These are phyloP conservation scores for Naganishia sp. DNA, from an alignment of 1,284 basidiomycete species.

Conservation along the genomic window DNA sequence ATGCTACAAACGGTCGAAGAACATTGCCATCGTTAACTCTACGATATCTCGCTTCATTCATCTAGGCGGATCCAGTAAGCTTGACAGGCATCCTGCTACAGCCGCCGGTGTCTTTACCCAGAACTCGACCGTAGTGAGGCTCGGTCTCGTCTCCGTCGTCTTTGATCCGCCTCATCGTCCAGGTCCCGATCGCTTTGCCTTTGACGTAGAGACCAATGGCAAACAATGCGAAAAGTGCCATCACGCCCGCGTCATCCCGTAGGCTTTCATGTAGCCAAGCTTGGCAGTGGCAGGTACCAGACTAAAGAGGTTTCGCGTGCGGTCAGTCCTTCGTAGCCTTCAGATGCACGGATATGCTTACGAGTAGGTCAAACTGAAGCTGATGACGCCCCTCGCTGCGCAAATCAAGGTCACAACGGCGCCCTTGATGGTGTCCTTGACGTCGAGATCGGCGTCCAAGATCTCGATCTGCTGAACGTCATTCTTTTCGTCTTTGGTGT, in stretches of 20 bases:
- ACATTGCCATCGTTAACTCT: too few relatives aligned
- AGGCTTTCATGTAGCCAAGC: slow-evolving; percentile 25
- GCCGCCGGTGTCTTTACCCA: too few relatives aligned
- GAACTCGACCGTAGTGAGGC: slow-evolving; percentile 18
- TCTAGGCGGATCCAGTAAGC: too few relatives aligned
- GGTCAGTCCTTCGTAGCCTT: neutral
- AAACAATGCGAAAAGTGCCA: slow-evolving; percentile 18
- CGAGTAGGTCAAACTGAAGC: slow-evolving; percentile 20
- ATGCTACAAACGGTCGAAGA: too few relatives aligned
- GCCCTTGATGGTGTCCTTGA: slow-evolving; percentile 14
- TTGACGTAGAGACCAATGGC: slow-evolving; percentile 19
- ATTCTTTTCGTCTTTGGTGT: slow-evolving; percentile 10
- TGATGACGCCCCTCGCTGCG: slow-evolving; percentile 17
- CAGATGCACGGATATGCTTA: neutral
- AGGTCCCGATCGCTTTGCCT: slow-evolving; percentile 19
- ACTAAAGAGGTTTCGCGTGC: neutral
- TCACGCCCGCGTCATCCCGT: slow-evolving; percentile 21
- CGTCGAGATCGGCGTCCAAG: slow-evolving; percentile 2
- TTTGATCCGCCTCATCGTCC: slow-evolving; percentile 19
- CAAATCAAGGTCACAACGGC: slow-evolving; percentile 12
- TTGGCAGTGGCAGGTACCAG: slow-evolving; percentile 17
- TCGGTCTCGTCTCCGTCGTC: slow-evolving; percentile 17
- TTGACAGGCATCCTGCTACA: too few relatives aligned
- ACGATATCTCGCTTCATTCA: too few relatives aligned
- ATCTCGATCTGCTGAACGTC: neutral